Percentiles rank a stretch among this genome's conserved stretches.
Evolutionary conservation across 2,329 filamentous ascomycete genomes (phyloP).

Genomic region (Myriosclerotinia curreyana): DNA sequence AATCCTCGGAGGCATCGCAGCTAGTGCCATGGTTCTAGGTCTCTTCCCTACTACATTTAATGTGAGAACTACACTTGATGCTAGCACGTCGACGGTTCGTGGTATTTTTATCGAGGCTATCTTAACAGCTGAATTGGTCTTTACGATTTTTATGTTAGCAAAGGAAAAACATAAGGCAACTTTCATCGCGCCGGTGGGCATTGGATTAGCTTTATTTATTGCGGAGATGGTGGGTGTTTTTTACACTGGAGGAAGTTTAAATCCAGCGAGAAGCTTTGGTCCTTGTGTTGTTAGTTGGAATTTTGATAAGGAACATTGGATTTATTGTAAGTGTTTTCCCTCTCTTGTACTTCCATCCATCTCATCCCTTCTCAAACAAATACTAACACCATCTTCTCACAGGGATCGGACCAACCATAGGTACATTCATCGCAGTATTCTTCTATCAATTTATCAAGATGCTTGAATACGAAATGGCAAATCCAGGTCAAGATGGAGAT

Average conservation of each 20-base stretch:
- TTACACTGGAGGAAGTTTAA: constrained; percentile 49
- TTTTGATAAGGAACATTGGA: constrained; percentile 48
- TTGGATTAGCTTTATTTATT: constrained; percentile 48
- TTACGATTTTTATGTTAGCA: constrained; percentile 51
- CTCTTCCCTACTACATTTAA: constrained; percentile 45
- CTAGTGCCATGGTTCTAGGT: constrained; percentile 40
- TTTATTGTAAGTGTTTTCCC: constrained; percentile 40
- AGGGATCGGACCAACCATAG: constrained; percentile 51
- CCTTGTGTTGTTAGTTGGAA: constrained; percentile 46
- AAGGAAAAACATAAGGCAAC: constrained; percentile 49
- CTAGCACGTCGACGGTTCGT: constrained; percentile 43
- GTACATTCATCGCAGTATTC: constrained; percentile 47
- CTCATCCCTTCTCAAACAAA: not conserved
- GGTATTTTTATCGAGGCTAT: constrained; percentile 52
- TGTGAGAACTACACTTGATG: constrained; percentile 44
- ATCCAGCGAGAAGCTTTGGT: constrained; percentile 48
- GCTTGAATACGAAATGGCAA: constrained; percentile 51
- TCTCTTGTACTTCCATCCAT: not conserved
- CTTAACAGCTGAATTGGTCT: constrained; percentile 47
- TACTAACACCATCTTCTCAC: not conserved
- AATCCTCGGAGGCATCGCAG: constrained; percentile 40
- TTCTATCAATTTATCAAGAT: constrained; percentile 51
- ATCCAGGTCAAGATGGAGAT: constrained; percentile 37
- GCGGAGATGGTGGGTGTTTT: constrained; percentile 47
- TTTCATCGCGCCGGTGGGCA: constrained; percentile 49